These are phyloP conservation scores for Vitis hybrid DNA, from an alignment of 177 flowering plant genomes.

Conservation along the genomic window DNA sequence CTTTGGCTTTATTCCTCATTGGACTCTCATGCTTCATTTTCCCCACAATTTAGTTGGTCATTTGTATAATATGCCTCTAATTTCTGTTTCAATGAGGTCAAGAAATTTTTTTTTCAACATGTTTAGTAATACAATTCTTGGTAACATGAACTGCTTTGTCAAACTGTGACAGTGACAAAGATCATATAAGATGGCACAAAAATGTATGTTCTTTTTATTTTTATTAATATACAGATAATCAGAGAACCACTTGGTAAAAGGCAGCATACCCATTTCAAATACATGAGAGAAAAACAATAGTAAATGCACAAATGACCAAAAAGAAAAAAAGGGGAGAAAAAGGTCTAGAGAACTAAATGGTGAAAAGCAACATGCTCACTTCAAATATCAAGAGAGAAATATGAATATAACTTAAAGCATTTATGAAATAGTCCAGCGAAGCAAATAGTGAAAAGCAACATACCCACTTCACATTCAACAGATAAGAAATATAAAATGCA, in stretches of 20 bases:
- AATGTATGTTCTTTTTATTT: neutral
- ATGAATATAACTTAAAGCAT: no score
- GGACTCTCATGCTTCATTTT: neutral
- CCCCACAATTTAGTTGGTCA: neutral
- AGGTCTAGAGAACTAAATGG: neutral
- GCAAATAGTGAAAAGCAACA: no score
- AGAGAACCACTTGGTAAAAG: neutral
- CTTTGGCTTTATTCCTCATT: no score
- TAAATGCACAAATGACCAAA: neutral
- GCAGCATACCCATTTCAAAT: neutral
- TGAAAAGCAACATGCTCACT: neutral
- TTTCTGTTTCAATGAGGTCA: neutral
- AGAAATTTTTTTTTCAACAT: no score
- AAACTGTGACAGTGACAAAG: neutral
- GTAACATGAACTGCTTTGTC: neutral
- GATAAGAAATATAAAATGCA: no score
- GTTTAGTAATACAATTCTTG: neutral
- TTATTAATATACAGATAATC: neutral
- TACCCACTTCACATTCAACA: no score
- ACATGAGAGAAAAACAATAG: neutral
- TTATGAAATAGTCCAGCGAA: no score
- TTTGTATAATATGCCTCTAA: neutral
- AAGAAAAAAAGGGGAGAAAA: neutral
- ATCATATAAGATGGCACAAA: neutral
- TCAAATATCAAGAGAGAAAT: neutral